Evolutionary conservation across 495 filamentous ascomycete genomes (phyloP).

Genomic region (Annulohypoxylon nitens): DNA sequence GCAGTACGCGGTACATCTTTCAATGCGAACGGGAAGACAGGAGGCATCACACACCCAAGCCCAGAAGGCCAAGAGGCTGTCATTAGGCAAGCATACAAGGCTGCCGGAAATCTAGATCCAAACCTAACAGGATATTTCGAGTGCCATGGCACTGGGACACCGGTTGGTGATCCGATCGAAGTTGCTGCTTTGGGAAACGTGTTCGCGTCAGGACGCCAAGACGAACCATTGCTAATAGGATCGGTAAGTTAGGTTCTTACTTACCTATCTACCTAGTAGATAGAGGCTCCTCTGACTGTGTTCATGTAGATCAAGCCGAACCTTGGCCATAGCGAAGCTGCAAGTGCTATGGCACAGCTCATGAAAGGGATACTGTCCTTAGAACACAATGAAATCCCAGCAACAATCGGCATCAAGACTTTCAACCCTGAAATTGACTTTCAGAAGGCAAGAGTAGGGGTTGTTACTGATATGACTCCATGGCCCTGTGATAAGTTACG

Average conservation of each 20-base stretch:
- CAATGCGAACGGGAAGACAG: neutral
- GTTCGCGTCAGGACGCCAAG: no score
- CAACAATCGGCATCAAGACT: no score
- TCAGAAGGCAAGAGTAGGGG: no score
- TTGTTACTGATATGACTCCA: neutral
- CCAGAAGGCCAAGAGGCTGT: conserved; percentile 11
- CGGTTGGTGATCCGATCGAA: conserved; percentile 69
- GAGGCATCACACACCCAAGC: conserved; percentile 20
- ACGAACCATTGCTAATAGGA: no score
- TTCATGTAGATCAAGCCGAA: conserved; percentile 50
- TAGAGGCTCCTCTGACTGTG: conserved; percentile 13
- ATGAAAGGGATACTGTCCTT: no score
- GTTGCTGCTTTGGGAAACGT: conserved; percentile 2
- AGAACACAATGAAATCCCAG: no score
- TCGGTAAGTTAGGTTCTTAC: no score
- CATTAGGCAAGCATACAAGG: conserved; percentile 16
- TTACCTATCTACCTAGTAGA: neutral
- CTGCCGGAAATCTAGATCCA: neutral
- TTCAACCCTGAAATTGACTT: no score
- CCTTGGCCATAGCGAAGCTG: neutral
- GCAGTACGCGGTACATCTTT: conserved; percentile 51
- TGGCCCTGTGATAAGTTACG: neutral
- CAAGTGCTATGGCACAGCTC: no score
- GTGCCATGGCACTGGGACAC: conserved; percentile 66
- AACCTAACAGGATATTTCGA: neutral